Conservation (phyloP, 2,329 filamentous ascomycete species). For the Hymenoscyphus infarciens region DNA sequence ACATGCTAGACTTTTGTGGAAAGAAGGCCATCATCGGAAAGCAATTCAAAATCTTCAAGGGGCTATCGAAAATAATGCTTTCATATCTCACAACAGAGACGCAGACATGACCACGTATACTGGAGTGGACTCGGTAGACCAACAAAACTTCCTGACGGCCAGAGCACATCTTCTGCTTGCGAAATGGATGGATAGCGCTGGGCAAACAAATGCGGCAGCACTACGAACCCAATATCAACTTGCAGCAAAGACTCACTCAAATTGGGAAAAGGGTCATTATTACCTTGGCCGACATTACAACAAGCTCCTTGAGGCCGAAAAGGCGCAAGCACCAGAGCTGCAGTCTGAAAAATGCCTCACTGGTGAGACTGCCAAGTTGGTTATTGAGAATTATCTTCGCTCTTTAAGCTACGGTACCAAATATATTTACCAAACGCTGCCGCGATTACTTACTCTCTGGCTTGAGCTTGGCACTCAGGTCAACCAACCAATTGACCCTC, state of each 20-base stretch:
- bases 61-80: constrained; percentile 78
- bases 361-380: constrained; percentile 80
- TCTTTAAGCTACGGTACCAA: constrained; percentile 88
- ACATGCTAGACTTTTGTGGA: constrained; percentile 89
- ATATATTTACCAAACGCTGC: constrained; percentile 92
- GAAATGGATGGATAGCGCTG: constrained; percentile 95
- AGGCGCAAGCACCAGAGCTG: constrained; percentile 68
- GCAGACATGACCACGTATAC: constrained; percentile 23
- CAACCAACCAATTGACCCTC: constrained; percentile 53
- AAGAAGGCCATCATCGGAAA: constrained; percentile 87
- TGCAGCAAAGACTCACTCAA: constrained; percentile 64
- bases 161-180: constrained; percentile 84
- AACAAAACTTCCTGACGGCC: constrained; percentile 62
- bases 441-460: constrained; percentile 90
- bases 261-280: constrained; percentile 97
- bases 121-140: constrained; percentile 30
- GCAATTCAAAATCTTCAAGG: constrained; percentile 88
- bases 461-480: constrained; percentile 81
- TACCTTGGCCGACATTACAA: constrained; percentile 97
- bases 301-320: constrained; percentile 88
- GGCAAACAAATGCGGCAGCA: constrained; percentile 80
- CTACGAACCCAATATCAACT: constrained; percentile 79
- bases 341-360: constrained; percentile 73
- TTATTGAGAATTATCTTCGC: constrained; percentile 90
- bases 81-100: constrained; percentile 45